These are phyloP conservation scores for Corylus heterophylla DNA, from an alignment of 306 rosid genomes.

Conservation along the genomic window DNA sequence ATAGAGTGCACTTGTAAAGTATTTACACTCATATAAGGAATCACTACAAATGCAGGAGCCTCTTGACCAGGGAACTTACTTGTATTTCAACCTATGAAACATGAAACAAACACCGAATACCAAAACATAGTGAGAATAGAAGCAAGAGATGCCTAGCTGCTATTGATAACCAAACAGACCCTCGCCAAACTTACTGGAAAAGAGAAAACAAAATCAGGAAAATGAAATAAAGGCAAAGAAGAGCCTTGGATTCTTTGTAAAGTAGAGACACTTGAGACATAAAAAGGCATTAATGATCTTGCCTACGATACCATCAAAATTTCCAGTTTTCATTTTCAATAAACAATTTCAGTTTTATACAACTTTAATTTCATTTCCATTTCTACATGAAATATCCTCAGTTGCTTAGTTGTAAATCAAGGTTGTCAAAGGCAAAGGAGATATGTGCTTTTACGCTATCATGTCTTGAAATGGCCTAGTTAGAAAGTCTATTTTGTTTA, in stretches of 20 bases:
- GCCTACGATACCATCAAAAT: neutral
- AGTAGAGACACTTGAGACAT: neutral
- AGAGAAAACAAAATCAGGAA: neutral
- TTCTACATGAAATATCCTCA: neutral
- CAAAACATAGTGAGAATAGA: neutral
- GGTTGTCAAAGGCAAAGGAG: neutral
- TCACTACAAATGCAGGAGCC: neutral
- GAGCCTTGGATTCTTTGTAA: neutral
- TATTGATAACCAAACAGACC: neutral
- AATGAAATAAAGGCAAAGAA: neutral
- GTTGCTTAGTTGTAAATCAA: neutral
- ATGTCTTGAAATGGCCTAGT: neutral
- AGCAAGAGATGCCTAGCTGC: neutral
- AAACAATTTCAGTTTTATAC: neutral
- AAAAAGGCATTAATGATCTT: neutral
- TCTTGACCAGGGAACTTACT: neutral
- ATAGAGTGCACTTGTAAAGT: neutral
- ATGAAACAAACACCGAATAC: neutral
- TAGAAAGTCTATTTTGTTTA: neutral
- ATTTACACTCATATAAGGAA: neutral
- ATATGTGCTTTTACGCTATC: neutral
- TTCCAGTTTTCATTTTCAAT: neutral
- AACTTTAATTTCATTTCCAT: neutral
- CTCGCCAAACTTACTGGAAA: neutral
- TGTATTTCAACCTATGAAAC: neutral